phyloP scores from a whole-genome alignment of 2,329 filamentous ascomycete species.

The Penicillium sumatraense region DNA sequence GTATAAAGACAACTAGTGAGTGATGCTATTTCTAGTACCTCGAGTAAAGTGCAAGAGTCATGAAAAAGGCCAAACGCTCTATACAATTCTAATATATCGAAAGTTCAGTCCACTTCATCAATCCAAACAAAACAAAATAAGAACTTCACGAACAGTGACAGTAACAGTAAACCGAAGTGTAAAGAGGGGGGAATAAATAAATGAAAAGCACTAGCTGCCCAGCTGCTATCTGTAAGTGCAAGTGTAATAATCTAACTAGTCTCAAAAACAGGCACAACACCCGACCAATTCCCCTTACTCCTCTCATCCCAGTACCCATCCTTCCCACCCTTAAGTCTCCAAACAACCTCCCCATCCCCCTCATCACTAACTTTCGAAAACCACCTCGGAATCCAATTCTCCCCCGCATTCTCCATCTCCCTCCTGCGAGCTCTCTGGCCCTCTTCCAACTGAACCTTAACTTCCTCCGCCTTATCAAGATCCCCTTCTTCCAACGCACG shows the following conservation, averaged over 20 bases:
- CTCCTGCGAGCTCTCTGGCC: conserved; percentile 75
- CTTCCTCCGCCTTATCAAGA: conserved; percentile 78
- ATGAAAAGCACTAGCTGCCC: no score
- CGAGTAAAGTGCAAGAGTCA: no score
- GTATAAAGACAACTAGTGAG: no score
- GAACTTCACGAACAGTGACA: no score
- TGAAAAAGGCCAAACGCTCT: no score
- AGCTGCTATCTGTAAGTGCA: no score
- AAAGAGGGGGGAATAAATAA: no score
- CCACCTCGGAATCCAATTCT: conserved; percentile 78
- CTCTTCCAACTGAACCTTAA: conserved; percentile 86
- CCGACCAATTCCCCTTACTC: conserved; percentile 67
- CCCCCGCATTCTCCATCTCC: conserved; percentile 74
- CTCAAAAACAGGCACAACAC: conserved; percentile 60
- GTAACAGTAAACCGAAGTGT: no score
- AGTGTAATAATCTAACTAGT: conserved; percentile 16
- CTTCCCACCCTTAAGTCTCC: conserved; percentile 77
- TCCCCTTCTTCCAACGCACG: conserved; percentile 79
- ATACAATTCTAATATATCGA: no score
- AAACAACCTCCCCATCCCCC: conserved; percentile 51
- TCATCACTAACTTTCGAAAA: conserved; percentile 69
- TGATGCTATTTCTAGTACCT: no score
- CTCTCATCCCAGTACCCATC: conserved; percentile 95
- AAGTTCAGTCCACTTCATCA: no score
- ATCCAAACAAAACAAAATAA: no score